Conservation (phyloP, 768 basidiomycete species). For the Boletus rufocinnamomeus region DNA sequence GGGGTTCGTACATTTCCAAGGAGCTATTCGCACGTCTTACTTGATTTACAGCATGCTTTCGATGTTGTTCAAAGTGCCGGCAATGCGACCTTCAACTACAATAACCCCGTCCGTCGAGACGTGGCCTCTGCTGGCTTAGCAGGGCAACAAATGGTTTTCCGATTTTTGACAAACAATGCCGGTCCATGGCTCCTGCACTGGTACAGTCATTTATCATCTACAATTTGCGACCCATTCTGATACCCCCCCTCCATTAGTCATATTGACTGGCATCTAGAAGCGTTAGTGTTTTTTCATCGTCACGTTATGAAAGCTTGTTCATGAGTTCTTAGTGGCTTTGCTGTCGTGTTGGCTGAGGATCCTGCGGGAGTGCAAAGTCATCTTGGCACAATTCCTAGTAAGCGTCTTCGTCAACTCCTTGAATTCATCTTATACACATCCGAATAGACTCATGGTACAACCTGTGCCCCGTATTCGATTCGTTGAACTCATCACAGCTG, state of each 20-base stretch:
- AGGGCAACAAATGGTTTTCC: constrained; percentile 49
- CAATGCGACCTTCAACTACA: constrained; percentile 34
- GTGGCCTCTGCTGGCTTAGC: constrained; percentile 24
- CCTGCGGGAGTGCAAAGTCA: constrained; percentile 20
- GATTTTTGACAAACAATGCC: constrained; percentile 64
- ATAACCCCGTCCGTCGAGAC: constrained; percentile 42
- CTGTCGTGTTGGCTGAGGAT: constrained; percentile 29
- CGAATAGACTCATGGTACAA: constrained; percentile 27
- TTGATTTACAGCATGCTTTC: constrained; percentile 35
- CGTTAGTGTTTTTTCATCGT: constrained; percentile 13
- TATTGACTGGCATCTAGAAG: constrained; percentile 33
- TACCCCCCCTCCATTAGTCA: constrained; percentile 24
- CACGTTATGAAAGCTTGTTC: background rate
- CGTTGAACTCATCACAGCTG: constrained; percentile 22
- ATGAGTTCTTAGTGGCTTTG: constrained; percentile 25
- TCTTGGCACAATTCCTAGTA: constrained; percentile 21
- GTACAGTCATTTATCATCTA: constrained; percentile 9
- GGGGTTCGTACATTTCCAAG: constrained; percentile 25
- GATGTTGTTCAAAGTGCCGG: constrained; percentile 38
- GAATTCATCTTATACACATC: background rate
- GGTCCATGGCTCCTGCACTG: constrained; percentile 57
- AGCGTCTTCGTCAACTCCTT: background rate
- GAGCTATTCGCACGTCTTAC: background rate
- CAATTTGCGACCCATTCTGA: background rate
- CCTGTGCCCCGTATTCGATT: constrained; percentile 27